These are phyloP conservation scores for Ophiostoma fasciatum DNA, from an alignment of 2,329 filamentous ascomycete species.

Conservation along the genomic window DNA sequence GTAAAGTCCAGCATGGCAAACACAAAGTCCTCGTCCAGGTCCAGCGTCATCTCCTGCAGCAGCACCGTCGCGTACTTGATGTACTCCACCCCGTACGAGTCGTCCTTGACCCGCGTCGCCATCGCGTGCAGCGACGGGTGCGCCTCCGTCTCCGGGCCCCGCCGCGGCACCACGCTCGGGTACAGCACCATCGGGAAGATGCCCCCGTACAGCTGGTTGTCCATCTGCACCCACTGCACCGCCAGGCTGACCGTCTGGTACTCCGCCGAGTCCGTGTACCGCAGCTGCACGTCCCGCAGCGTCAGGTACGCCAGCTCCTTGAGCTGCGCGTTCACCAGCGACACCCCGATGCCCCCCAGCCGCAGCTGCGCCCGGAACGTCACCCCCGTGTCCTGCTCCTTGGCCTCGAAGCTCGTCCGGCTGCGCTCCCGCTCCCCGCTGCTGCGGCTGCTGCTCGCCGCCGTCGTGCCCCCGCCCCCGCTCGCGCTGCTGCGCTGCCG, in stretches of 20 bases:
- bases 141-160: slow-evolving; percentile 86
- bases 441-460: not conserved
- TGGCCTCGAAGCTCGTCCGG: slow-evolving; percentile 74
- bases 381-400: slow-evolving; percentile 74
- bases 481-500: slow-evolving; percentile 24
- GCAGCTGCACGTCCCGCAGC: slow-evolving; percentile 77
- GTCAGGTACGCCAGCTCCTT: slow-evolving; percentile 90
- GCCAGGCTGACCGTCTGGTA: slow-evolving; percentile 85
- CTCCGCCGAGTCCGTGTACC: slow-evolving; percentile 81
- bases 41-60: slow-evolving; percentile 93
- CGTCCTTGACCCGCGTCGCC: slow-evolving; percentile 90
- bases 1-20: slow-evolving; percentile 91
- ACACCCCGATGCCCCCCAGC: slow-evolving; percentile 81
- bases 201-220: slow-evolving; percentile 95
- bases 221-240: slow-evolving; percentile 97
- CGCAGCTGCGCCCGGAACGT: slow-evolving; percentile 82
- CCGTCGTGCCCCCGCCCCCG: no score
- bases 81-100: slow-evolving; percentile 93
- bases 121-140: slow-evolving; percentile 89
- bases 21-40: slow-evolving; percentile 96
- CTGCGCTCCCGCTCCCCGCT: slow-evolving; percentile 6
- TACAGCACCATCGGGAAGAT: slow-evolving; percentile 97
- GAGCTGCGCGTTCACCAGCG: slow-evolving; percentile 80
- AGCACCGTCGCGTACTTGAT: slow-evolving; percentile 95
- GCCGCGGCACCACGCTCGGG: slow-evolving; percentile 94